Evolutionary conservation across 202 grass and related monocot species (phyloP).

Genomic region (Panicum hallii): DNA sequence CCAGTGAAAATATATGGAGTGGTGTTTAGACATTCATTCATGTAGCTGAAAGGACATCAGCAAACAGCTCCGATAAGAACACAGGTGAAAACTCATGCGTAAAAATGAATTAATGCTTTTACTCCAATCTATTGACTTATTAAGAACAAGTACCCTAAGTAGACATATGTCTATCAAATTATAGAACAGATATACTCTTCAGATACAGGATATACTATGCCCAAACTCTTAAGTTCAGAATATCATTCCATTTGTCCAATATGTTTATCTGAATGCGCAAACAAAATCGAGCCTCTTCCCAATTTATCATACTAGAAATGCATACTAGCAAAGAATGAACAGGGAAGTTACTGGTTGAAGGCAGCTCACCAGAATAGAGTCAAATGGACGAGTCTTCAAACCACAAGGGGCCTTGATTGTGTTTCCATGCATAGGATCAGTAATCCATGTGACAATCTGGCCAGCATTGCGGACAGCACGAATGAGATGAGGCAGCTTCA

Average conservation of each 20-base stretch:
- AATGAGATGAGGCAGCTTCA: conserved; percentile 94
- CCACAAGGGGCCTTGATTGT: conserved; percentile 97
- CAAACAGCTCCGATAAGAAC: background rate
- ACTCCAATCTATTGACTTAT: background rate
- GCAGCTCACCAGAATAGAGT: conserved; percentile 74
- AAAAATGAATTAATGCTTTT: background rate
- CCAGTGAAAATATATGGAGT: background rate
- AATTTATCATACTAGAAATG: conserved; percentile 8
- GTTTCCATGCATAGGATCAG: conserved; percentile 97
- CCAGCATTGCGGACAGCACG: conserved; percentile 83
- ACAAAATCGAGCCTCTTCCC: background rate
- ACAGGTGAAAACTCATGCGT: background rate
- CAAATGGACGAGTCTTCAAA: conserved; percentile 90
- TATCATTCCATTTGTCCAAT: background rate
- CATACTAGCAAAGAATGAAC: conserved; percentile 2
- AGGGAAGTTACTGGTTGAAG: background rate
- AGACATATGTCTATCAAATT: background rate
- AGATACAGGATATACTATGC: background rate
- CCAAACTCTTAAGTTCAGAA: conserved; percentile 11
- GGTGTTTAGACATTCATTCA: background rate
- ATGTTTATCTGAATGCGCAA: background rate
- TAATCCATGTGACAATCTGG: conserved; percentile 93
- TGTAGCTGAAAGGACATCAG: background rate
- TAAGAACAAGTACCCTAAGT: background rate
- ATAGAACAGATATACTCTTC: background rate